A percentile compares a stretch with the other conserved stretches of the same genome.
phyloP scores from a whole-genome alignment of 768 basidiomycete genomes.

The Suillus fuscotomentosus region DNA sequence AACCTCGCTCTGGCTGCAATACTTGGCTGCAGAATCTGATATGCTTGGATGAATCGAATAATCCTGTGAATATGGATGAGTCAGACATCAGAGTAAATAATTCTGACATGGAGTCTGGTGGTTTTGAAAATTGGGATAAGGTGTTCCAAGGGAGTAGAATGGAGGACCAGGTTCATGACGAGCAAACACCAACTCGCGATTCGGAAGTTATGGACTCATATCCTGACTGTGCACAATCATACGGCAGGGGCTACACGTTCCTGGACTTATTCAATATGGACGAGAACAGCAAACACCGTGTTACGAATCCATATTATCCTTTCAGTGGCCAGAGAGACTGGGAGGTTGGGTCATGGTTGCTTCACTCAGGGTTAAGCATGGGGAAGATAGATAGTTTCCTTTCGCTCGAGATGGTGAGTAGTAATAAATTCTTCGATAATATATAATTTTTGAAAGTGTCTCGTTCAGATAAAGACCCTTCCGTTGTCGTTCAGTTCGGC shows the following conservation, averaged over 20 bases:
- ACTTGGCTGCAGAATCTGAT: not conserved
- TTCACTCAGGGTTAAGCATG: conserved; percentile 28
- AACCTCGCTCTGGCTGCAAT: not conserved
- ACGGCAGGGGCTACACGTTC: not conserved
- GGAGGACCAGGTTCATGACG: not conserved
- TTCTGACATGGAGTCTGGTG: not conserved
- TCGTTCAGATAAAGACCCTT: conserved; percentile 3
- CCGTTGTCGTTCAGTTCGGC: conserved; percentile 23
- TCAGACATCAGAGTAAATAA: not conserved
- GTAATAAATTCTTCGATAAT: not conserved
- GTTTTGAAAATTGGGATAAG: not conserved
- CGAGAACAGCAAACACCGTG: not conserved
- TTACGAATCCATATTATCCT: not conserved
- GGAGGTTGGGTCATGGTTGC: not conserved
- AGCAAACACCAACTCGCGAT: not conserved
- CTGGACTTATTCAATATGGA: not conserved
- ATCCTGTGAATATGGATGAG: not conserved
- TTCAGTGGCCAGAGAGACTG: not conserved
- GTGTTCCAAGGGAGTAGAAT: not conserved
- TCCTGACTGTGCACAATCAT: not conserved
- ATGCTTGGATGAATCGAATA: not conserved
- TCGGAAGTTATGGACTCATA: not conserved
- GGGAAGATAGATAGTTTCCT: conserved; percentile 27
- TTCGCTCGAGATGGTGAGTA: conserved; percentile 9
- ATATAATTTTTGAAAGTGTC: not conserved